Percentiles rank a stretch among this genome's conserved stretches.
phyloP scores from a whole-genome alignment of 805 yeast genomes.

The Blastobotrys muscicola region DNA sequence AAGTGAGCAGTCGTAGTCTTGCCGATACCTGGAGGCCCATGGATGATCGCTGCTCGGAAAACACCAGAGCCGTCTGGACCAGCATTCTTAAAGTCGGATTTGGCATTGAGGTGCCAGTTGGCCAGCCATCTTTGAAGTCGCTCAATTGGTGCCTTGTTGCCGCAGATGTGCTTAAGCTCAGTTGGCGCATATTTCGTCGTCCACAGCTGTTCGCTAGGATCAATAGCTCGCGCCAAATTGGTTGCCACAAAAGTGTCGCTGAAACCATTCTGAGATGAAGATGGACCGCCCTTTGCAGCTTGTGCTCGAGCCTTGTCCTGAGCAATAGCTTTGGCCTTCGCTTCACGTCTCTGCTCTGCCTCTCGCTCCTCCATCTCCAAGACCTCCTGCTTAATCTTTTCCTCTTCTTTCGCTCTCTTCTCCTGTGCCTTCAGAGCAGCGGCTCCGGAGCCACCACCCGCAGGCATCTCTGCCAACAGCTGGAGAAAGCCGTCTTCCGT shows the following conservation, averaged over 20 bases:
- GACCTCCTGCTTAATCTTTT: constrained; percentile 43
- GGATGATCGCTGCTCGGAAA: constrained; percentile 74
- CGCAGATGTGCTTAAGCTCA: constrained; percentile 68
- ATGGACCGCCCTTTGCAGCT: neutral
- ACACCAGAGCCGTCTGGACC: constrained; percentile 58
- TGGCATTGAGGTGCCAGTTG: constrained; percentile 59
- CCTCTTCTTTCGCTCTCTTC: constrained; percentile 63
- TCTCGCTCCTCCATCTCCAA: constrained; percentile 32
- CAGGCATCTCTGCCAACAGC: constrained; percentile 71
- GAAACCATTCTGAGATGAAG: neutral
- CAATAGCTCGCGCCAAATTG: neutral
- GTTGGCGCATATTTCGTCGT: constrained; percentile 89
- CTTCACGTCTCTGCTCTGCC: constrained; percentile 9
- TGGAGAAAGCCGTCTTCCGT: constrained; percentile 79
- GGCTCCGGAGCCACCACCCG: constrained; percentile 82
- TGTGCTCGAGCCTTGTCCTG: constrained; percentile 4
- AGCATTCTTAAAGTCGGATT: constrained; percentile 41
- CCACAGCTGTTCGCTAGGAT: constrained; percentile 53
- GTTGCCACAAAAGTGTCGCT: neutral
- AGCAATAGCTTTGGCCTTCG: constrained; percentile 12
- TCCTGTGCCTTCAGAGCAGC: constrained; percentile 63
- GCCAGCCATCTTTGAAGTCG: constrained; percentile 65
- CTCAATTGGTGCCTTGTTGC: constrained; percentile 69
- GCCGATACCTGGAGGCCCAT: constrained; percentile 94
- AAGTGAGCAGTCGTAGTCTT: constrained; percentile 87